Percentiles rank a stretch among this genome's conserved stretches.
Evolutionary conservation across 306 rosid genomes (phyloP).

Genomic region (Quercus gilva): DNA sequence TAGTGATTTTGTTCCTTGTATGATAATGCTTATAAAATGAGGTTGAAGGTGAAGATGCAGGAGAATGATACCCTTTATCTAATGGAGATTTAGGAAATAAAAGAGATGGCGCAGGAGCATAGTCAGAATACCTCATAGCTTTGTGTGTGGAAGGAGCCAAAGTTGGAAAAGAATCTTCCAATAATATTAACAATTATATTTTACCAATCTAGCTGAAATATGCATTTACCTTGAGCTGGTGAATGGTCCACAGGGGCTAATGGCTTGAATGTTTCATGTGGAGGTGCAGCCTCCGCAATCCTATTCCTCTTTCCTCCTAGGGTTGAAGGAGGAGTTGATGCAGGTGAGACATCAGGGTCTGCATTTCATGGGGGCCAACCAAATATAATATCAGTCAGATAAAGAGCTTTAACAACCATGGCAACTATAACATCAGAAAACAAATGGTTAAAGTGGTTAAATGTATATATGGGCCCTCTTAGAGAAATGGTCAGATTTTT

Average conservation of each 20-base stretch:
- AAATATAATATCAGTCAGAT: background rate
- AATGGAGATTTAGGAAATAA: slow-evolving; percentile 48
- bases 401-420: background rate
- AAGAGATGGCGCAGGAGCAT: slow-evolving; percentile 43
- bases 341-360: slow-evolving; percentile 65
- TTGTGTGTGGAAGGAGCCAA: slow-evolving; percentile 54
- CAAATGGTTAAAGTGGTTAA: background rate
- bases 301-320: slow-evolving; percentile 27
- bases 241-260: slow-evolving; percentile 35
- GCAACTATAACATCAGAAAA: background rate
- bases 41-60: slow-evolving; percentile 47
- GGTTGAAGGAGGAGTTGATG: slow-evolving; percentile 47
- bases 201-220: slow-evolving; percentile 20
- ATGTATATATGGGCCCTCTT: background rate
- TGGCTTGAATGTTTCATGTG: slow-evolving; percentile 37
- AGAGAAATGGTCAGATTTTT: background rate
- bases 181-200: background rate
- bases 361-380: slow-evolving; percentile 28
- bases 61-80: slow-evolving; percentile 36
- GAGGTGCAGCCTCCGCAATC: slow-evolving; percentile 48
- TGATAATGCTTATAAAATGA: slow-evolving; percentile 44
- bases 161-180: slow-evolving; percentile 21
- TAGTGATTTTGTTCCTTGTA: slow-evolving; percentile 40
- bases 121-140: slow-evolving; percentile 25
- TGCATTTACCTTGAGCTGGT: slow-evolving; percentile 44